These are phyloP conservation scores for Heterococcus sp. DNA, from an alignment of 108 stramenopile species.

Conservation along the genomic window DNA sequence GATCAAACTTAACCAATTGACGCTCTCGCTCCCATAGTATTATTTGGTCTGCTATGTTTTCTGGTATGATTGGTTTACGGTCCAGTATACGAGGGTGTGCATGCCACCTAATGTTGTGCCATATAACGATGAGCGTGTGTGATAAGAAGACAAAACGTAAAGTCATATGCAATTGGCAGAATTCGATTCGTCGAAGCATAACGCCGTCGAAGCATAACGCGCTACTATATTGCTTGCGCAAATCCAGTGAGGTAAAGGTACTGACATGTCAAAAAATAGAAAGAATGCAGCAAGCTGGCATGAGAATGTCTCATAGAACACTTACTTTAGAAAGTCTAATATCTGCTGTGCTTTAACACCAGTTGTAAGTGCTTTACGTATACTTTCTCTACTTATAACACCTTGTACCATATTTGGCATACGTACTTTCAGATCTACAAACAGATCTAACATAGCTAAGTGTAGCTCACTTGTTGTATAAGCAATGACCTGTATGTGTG, in stretches of 20 bases:
- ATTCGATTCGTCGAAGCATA: no score
- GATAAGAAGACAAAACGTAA: no score
- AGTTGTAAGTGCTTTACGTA: constrained; percentile 41
- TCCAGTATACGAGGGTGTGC: constrained; percentile 24
- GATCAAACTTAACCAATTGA: constrained; percentile 14
- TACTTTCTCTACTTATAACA: constrained; percentile 50
- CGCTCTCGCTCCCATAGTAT: constrained; percentile 50
- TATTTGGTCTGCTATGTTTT: constrained; percentile 46
- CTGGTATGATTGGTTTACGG: constrained; percentile 27
- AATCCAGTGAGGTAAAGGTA: no score
- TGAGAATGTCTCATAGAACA: background rate
- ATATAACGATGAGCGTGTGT: no score
- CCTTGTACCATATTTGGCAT: constrained; percentile 51
- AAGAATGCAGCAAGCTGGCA: no score
- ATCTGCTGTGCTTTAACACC: constrained; percentile 48
- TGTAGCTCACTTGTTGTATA: constrained; percentile 47
- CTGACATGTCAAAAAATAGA: no score
- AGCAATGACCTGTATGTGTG: constrained; percentile 50
- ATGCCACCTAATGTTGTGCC: no score
- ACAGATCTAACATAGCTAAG: constrained; percentile 52
- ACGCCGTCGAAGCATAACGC: no score
- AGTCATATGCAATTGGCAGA: no score
- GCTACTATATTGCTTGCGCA: no score
- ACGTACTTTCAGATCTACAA: constrained; percentile 40
- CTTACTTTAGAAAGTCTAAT: constrained; percentile 45